A percentile compares a stretch with the other conserved stretches of the same genome.
Conservation (phyloP, 176 grass and related monocot species). For the Musa itinerans region DNA sequence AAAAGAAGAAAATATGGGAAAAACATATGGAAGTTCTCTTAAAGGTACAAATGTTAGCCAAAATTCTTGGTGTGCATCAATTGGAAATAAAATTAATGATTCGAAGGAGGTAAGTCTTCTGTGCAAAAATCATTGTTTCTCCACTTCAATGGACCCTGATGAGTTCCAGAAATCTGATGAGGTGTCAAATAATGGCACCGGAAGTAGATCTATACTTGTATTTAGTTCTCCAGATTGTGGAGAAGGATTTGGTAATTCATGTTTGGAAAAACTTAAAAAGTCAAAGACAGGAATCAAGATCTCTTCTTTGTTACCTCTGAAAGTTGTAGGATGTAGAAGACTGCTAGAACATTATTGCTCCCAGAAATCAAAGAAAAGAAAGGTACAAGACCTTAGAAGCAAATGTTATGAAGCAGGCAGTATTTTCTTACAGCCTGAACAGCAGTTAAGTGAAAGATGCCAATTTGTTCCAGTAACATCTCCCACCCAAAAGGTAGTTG, state of each 20-base stretch:
- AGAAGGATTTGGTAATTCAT: no score
- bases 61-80: background rate
- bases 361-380: background rate
- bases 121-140: no score
- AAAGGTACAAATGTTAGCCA: background rate
- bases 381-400: background rate
- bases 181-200: background rate
- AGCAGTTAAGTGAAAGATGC: background rate
- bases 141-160: no score
- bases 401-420: background rate
- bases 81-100: no score
- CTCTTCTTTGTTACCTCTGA: no score
- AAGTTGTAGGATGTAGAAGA: no score
- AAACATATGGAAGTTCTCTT: background rate
- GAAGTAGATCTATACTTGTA: no score
- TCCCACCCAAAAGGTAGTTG: background rate
- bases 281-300: no score
- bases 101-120: no score
- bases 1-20: conserved; percentile 1
- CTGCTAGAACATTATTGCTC: background rate
- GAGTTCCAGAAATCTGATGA: no score
- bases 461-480: background rate
- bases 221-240: no score
- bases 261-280: no score
- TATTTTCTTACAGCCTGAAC: background rate